phyloP scores from a whole-genome alignment of 2,329 filamentous ascomycete genomes.

The Fusarium burgessii region DNA sequence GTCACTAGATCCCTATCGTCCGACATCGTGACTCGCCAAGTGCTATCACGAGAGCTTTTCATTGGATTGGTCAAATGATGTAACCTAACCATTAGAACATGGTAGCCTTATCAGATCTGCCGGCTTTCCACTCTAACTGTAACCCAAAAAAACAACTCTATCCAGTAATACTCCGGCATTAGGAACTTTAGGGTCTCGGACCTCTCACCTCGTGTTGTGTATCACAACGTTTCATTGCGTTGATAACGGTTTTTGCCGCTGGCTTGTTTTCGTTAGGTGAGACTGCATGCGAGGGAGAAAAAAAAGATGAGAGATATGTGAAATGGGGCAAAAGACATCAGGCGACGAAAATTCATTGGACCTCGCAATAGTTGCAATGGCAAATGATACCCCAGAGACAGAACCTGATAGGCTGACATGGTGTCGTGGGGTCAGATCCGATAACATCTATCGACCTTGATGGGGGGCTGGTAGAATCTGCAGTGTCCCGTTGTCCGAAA shows the following conservation, averaged over 20 bases:
- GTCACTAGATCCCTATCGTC: slow-evolving; percentile 24
- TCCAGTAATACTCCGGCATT: slow-evolving; percentile 2
- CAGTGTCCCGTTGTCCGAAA: background rate
- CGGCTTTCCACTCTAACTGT: slow-evolving; percentile 12
- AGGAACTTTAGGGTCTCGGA: background rate
- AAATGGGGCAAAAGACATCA: background rate
- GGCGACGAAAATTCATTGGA: background rate
- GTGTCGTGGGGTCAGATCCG: background rate
- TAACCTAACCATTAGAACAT: background rate
- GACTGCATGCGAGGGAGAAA: no score
- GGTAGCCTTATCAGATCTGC: slow-evolving; percentile 34
- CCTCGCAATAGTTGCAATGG: background rate
- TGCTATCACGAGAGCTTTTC: background rate
- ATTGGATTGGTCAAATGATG: slow-evolving; percentile 7
- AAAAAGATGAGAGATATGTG: background rate
- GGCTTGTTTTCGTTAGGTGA: background rate
- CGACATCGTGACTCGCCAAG: slow-evolving; percentile 24
- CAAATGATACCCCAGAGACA: background rate
- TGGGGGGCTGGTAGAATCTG: background rate
- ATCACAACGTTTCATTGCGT: background rate
- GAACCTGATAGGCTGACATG: background rate
- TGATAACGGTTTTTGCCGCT: background rate
- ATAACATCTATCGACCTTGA: background rate
- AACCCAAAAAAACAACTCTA: slow-evolving; percentile 3
- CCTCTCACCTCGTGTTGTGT: background rate